A percentile compares a stretch with the other conserved stretches of the same genome.
Evolutionary conservation across 129 eudicot genomes (phyloP).

Genomic region (Gnaphalium uliginosum): DNA sequence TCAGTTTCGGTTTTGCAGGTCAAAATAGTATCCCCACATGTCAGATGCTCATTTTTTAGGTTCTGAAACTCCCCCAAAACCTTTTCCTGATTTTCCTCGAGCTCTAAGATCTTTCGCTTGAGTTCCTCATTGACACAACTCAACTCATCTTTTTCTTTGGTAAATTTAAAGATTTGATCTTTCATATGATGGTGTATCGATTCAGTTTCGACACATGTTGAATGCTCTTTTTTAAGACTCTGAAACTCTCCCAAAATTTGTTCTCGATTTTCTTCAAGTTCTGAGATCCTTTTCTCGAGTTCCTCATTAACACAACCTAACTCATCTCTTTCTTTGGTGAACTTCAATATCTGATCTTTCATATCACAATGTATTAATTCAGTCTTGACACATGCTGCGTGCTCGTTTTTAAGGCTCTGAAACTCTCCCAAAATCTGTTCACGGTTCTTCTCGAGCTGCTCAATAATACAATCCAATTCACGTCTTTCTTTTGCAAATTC

Average conservation of each 20-base stretch:
- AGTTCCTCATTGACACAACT: conserved; percentile 65
- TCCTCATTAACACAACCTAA: conserved; percentile 15
- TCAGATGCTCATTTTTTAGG: conserved; percentile 68
- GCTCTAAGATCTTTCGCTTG: conserved; percentile 63
- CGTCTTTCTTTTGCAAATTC: conserved; percentile 46
- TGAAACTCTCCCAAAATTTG: conserved; percentile 41
- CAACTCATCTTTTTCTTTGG: conserved; percentile 54
- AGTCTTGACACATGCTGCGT: conserved; percentile 63
- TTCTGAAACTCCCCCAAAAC: conserved; percentile 68
- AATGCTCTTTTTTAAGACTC: conserved; percentile 67
- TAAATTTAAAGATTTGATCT: conserved; percentile 44
- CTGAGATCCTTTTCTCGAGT: conserved; percentile 30
- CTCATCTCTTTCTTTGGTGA: conserved; percentile 38
- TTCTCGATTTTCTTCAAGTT: conserved; percentile 67
- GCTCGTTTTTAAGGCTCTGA: conserved; percentile 65
- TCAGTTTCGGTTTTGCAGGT: conserved; percentile 59
- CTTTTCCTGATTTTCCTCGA: conserved; percentile 75
- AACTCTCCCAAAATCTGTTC: conserved; percentile 67
- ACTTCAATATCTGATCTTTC: conserved; percentile 50
- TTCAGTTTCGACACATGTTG: conserved; percentile 67
- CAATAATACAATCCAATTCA: conserved; percentile 10
- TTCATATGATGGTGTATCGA: conserved; percentile 58
- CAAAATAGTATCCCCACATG: conserved; percentile 57
- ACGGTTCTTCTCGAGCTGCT: conserved; percentile 63
- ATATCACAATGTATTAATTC: conserved; percentile 58